Percentiles rank a stretch among this genome's conserved stretches.
These are phyloP conservation scores for Lyophyllum atratum DNA, from an alignment of 768 basidiomycete genomes.

Conservation along the genomic window DNA sequence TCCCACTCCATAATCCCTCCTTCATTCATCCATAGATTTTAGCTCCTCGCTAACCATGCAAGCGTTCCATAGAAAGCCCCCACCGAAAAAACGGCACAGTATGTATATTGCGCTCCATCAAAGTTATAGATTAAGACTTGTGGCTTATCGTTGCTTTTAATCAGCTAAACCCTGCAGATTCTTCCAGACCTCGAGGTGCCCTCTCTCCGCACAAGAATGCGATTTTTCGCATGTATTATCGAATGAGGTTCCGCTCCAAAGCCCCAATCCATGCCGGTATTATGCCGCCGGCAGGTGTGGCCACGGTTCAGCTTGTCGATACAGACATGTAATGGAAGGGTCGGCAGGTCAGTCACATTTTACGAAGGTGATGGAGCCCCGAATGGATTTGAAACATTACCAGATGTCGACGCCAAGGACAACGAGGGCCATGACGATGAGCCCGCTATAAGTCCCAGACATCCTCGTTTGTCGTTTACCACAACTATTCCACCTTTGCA, in stretches of 20 bases:
- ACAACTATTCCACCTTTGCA: neutral
- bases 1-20: constrained; percentile 8
- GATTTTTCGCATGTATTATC: constrained; percentile 46
- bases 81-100: constrained; percentile 45
- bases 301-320: constrained; percentile 39
- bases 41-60: constrained; percentile 20
- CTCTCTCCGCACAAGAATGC: constrained; percentile 45
- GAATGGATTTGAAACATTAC: neutral
- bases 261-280: constrained; percentile 32
- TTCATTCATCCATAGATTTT: constrained; percentile 3
- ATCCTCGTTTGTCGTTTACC: neutral
- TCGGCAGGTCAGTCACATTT: constrained; percentile 14
- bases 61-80: constrained; percentile 27
- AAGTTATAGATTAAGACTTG: neutral
- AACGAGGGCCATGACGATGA: neutral
- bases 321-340: constrained; percentile 29
- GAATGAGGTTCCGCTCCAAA: constrained; percentile 24
- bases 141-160: constrained; percentile 13
- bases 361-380: neutral
- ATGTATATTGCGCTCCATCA: constrained; percentile 13
- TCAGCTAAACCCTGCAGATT: constrained; percentile 53
- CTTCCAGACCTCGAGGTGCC: constrained; percentile 44
- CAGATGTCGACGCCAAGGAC: neutral
- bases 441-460: neutral
- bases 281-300: constrained; percentile 37